Evolutionary conservation across 2,329 filamentous ascomycete species (phyloP), one percentile per base, ranked within the genome.

Genomic region (Cladosporium sp.): DNA sequence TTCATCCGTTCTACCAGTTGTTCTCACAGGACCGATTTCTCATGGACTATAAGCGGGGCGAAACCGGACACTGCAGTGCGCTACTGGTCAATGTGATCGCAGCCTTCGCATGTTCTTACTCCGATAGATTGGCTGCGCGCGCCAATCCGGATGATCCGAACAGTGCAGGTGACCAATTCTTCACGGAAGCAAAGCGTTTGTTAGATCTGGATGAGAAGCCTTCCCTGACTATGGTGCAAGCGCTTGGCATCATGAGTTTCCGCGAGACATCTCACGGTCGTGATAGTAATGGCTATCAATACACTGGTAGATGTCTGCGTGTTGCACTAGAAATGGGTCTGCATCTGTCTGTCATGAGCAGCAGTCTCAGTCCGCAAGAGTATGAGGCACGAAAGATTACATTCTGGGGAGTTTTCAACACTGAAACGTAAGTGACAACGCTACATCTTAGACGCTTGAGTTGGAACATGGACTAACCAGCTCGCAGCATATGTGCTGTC

Each of bases 241-340:
- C 90, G 1, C 79, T 93, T 21, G 89, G 89, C 6, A 85, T 93
- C 71, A 91, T 93, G 89, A 89, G 88, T 6, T 87, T 92, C 68
- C 81, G 90, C 50, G 89, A 93, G 78, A 89, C 88, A 3, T 91
- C 89, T 23, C 67, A 69, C 29, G 89, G 89, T 0, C 83, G 89
- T 37, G 88, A 92, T 71, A 91, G 88, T 33, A 87, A 89, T 69
- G 90, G 89, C 60, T 91, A 89, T 82, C 89, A 86, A 66, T 89
- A 90, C 68, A 86, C 88, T 2, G 89, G 90, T 1, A 87, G 91
- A 74, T 91, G 89, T 71, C 86, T 92, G 66, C 85, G 89, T 4
- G 83, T 92, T 68, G 89, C 89, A 33, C 81, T 92, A 44, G 90
- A 91, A 74, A 87, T 91, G 81, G 88, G 89, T 0, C 76, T 92